Base-by-base conservation (phyloP, 2,329 filamentous ascomycete species). In the Nemania sp. region DNA sequence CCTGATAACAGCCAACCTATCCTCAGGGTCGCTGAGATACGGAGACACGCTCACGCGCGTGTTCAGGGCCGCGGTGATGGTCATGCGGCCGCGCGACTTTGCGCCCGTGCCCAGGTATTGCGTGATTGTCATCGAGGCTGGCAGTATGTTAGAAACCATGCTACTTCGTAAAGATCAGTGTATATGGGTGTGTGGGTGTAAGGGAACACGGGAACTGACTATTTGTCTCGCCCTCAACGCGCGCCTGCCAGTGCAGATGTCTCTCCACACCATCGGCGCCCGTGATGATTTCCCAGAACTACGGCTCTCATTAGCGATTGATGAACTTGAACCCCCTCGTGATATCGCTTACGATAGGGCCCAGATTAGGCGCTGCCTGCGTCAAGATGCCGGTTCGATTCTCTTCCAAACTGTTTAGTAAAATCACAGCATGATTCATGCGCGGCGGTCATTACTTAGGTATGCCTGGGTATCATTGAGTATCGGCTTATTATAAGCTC, bases 101-200 rank as follows among this genome's bases (percentile, higher is more conserved):
- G 80, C 75, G 24, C 86, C 84, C 53, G 83, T 79, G 36, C 83
- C 83, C 31, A 89, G 83, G 69, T 89, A 87, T 61, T 82, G 78
- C 56, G 75, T 80, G 61, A 84, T 76, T 23, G 76, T 78, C 67
- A 82, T 79, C 12, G 77, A 74, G 43, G 72, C 66, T 68, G 15
- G 6, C n/a, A n/a, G n/a, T n/a, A n/a, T n/a, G n/a, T n/a, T n/a
- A n/a, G n/a, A n/a, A n/a, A n/a, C n/a, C n/a, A n/a, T n/a, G n/a
- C n/a, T n/a, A 41, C 68, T 19, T 68, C 19, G 30, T 52, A 28
- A 56, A 49, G 24, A 19, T 15, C 57, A 42, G 19, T 4, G 2
- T n/a, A n/a, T 22, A 6, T 43, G 12, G 3, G 2, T 15, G 14
- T 6, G 31, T 14, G 7, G 2, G n/a, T 19, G 20, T n/a, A 36